These are phyloP conservation scores for Neotropicomus parvogracilis DNA, from an alignment of 1,284 basidiomycete genomes.

Conservation along the genomic window DNA sequence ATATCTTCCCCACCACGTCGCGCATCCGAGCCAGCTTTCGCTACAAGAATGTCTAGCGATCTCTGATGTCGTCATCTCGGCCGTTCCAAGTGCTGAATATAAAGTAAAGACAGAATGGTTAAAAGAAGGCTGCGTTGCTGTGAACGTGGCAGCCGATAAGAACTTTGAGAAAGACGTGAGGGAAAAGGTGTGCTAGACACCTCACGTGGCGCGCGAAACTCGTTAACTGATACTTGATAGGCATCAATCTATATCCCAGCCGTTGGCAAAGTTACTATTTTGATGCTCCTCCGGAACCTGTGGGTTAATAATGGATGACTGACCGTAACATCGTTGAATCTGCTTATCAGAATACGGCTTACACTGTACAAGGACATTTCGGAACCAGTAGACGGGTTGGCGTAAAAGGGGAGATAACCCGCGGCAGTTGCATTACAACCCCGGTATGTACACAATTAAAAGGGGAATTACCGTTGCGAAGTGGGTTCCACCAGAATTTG, in stretches of 20 bases:
- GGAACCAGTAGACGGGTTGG: conserved; percentile 2
- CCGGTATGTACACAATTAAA: conserved; percentile 35
- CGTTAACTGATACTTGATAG: conserved; percentile 40
- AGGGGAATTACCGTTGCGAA: conserved; percentile 28
- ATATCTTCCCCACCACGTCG: conserved; percentile 83
- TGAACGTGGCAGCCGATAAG: conserved; percentile 94
- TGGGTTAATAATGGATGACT: conserved; percentile 37
- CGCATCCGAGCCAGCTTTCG: conserved; percentile 61
- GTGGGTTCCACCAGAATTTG: conserved; percentile 16
- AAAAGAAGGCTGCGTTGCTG: conserved; percentile 89
- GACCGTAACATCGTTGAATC: conserved; percentile 1
- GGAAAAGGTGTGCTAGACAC: conserved; percentile 65
- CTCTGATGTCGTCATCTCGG: conserved; percentile 89
- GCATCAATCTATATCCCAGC: conserved; percentile 90
- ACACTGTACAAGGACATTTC: conserved; percentile 59
- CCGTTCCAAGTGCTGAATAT: conserved; percentile 84
- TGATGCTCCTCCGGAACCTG: conserved; percentile 95
- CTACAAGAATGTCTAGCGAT: conserved; percentile 76
- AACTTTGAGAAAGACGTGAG: conserved; percentile 94
- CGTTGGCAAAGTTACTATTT: conserved; percentile 94
- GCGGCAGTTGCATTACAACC: conserved; percentile 29
- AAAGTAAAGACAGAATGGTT: conserved; percentile 88
- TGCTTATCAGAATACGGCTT: conserved; percentile 57
- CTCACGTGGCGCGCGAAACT: background rate
- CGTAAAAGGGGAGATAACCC: conserved; percentile 17